A percentile compares a stretch with the other conserved stretches of the same genome.
Evolutionary conservation across 1,284 basidiomycete genomes (phyloP).

Genomic region (Athelia sp.): DNA sequence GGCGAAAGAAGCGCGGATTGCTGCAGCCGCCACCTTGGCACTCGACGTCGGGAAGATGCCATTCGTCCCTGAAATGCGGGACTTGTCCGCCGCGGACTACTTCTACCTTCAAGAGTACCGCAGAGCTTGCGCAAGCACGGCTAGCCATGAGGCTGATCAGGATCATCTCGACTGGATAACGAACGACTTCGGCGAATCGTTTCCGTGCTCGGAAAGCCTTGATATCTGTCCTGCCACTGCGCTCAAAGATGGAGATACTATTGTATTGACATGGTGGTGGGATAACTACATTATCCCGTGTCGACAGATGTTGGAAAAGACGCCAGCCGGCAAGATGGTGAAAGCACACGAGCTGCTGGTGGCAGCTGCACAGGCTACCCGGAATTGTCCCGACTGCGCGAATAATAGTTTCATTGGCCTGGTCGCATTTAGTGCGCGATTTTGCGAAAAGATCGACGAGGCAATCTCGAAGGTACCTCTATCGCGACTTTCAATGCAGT

Average conservation of each 20-base stretch:
- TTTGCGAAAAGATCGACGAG: background rate
- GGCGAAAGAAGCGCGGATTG: slow-evolving; percentile 16
- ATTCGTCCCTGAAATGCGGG: slow-evolving; percentile 16
- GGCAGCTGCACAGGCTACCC: background rate
- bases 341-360: background rate
- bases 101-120: slow-evolving; percentile 18
- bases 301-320: background rate
- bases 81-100: slow-evolving; percentile 13
- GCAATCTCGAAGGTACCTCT: background rate
- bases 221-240: too few species aligned
- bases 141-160: too few species aligned
- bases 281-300: background rate
- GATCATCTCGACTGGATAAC: too few species aligned
- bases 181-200: too few species aligned
- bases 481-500: background rate
- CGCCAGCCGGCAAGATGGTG: background rate
- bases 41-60: slow-evolving; percentile 7
- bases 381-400: background rate
- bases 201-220: too few species aligned
- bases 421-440: background rate
- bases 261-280: too few species aligned
- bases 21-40: slow-evolving; percentile 14
- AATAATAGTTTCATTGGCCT: background rate
- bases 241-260: too few species aligned
- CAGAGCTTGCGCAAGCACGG: too few species aligned